Evolutionary conservation across 495 filamentous ascomycete genomes (phyloP).

Genomic region (Xylaria palmicola): DNA sequence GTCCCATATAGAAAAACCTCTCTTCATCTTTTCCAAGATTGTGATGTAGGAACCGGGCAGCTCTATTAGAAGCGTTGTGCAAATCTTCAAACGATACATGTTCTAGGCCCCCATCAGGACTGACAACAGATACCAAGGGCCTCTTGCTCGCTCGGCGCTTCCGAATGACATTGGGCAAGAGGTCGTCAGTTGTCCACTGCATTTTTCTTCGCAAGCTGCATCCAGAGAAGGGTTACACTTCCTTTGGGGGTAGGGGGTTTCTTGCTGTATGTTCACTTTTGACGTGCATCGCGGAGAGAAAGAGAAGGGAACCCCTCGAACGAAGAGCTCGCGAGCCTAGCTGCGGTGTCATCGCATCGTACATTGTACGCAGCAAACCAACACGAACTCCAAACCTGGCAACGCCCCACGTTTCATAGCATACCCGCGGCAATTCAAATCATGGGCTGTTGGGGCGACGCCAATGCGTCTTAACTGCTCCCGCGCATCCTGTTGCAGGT

Average conservation of each 20-base stretch:
- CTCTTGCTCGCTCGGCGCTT: slow-evolving; percentile 8
- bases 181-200: slow-evolving; percentile 9
- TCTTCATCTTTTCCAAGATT: not conserved
- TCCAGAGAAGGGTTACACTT: not conserved
- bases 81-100: slow-evolving; percentile 2
- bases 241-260: no score
- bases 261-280: not conserved
- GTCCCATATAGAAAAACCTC: slow-evolving; percentile 34
- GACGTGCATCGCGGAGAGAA: not conserved
- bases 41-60: slow-evolving; percentile 9
- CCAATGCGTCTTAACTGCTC: not conserved
- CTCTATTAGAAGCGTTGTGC: slow-evolving; percentile 14
- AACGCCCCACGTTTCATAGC: not conserved
- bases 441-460: not conserved
- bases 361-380: not conserved
- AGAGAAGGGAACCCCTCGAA: no score
- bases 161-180: slow-evolving; percentile 7
- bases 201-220: not conserved
- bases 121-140: slow-evolving; percentile 8
- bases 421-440: not conserved
- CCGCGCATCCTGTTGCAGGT: no score
- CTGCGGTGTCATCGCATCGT: not conserved
- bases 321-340: not conserved
- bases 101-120: slow-evolving; percentile 10
- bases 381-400: not conserved